Evolutionary conservation across 352 stramenopile genomes (phyloP), one percentile per base, ranked within the genome.

Genomic region (Thalassiosira hispida): DNA sequence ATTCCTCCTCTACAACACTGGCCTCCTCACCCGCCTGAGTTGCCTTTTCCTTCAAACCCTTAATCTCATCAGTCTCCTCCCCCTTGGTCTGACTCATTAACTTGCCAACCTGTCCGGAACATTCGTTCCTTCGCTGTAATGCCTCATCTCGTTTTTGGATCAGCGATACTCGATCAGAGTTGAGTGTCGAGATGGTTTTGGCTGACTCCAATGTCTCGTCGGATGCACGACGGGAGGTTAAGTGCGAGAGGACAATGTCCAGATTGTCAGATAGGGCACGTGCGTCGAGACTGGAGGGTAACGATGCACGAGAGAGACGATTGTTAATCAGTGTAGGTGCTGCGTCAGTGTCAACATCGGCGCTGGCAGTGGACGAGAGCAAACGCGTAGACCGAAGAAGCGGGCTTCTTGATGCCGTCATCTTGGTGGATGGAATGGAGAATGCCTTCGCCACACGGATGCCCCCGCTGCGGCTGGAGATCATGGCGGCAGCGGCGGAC

Each of bases 101-200:
- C 65, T 92, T 91, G 1, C 91, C 92, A 46, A 96, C 91, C 60
- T 83, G 46, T 6, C 77, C 87, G 25, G 73, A 90, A 3, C 90
- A 77, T 69, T 86, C 74, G 63, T 95, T 94, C 3, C 89, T 79
- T 49, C 79, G 76, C 60, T 87, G 75, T 9, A 93, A 77, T 62
- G 82, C 82, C 22, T 72, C 77, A 77, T 94, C 89, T 33, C 89
- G 79, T 53, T 87, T 62, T 72, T 90, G 70, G 71, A 91, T 91
- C 18, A 90, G 49, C 16, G 68, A 27, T 12, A 87, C 73, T 9
- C 87, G 80, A 69, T 87, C 51, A 0, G 55, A 55, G 47, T 90
- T 73, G 1, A 91, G 63, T 27, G 44, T 46, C 0, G 79, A 74
- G 67, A 93, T 86, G 7, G 47, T 75, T 42, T 80, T 69, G 3